Conservation (phyloP, 495 filamentous ascomycete genomes). For the Sphaerosporella brunnea region DNA sequence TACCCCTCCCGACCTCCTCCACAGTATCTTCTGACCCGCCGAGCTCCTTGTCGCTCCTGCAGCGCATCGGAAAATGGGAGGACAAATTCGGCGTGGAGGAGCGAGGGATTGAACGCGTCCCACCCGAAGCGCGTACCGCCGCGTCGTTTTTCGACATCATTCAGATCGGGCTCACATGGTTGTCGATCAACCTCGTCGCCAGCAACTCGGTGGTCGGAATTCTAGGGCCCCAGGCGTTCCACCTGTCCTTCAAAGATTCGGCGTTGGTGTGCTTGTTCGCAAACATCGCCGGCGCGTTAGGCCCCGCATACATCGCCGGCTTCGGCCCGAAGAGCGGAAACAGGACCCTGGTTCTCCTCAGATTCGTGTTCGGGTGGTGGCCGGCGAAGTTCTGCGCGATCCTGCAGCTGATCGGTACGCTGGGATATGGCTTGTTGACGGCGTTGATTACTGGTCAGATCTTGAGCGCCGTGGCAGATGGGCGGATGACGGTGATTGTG, state of each 20-base stretch:
- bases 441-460: conserved; percentile 59
- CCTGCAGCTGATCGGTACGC: conserved; percentile 51
- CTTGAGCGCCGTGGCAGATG: conserved; percentile 50
- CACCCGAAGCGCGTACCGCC: conserved; percentile 39
- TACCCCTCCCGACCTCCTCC: too few species aligned
- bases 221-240: conserved; percentile 52
- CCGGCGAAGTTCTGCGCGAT: conserved; percentile 55
- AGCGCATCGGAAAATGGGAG: conserved; percentile 15
- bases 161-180: conserved; percentile 52
- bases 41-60: neutral
- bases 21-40: too few species aligned
- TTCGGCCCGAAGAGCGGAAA: conserved; percentile 56
- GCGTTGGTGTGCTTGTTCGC: conserved; percentile 51
- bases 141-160: conserved; percentile 40
- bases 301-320: conserved; percentile 50
- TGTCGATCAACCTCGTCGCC: conserved; percentile 56
- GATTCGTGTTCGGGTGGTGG: conserved; percentile 69
- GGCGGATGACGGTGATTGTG: conserved; percentile 45
- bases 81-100: conserved; percentile 40
- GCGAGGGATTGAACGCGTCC: conserved; percentile 50
- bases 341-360: conserved; percentile 51
- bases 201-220: conserved; percentile 63
- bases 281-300: conserved; percentile 37
- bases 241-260: conserved; percentile 48
- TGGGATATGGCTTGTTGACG: conserved; percentile 55